Conservation (phyloP, 257 asterid species). For the Dorcoceras hygrometricum region DNA sequence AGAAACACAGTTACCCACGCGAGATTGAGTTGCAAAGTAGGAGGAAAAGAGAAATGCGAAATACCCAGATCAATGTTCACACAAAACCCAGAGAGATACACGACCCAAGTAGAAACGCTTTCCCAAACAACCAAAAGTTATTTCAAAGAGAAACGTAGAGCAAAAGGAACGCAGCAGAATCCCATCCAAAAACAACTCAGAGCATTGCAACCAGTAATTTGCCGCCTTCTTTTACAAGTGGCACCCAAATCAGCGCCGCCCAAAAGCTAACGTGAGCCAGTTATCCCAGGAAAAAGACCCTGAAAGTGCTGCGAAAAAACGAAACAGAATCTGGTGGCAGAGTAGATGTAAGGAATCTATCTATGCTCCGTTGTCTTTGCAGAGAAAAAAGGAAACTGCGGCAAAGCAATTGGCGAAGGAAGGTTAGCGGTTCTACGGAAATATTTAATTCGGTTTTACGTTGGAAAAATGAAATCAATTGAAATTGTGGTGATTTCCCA, state of each 20-base stretch:
- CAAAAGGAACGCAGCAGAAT: background rate
- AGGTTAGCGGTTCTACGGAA: too few relatives aligned
- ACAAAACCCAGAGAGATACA: background rate
- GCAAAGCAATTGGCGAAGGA: background rate
- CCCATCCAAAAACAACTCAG: background rate
- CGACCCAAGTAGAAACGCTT: background rate
- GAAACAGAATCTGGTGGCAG: too few relatives aligned
- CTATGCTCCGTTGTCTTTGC: too few relatives aligned
- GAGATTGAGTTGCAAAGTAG: constrained; percentile 1
- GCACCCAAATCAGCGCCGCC: background rate
- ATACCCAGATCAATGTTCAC: constrained; percentile 27
- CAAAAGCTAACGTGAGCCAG: background rate
- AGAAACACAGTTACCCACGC: constrained; percentile 3
- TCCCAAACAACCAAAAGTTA: constrained; percentile 4
- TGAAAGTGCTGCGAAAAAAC: too few relatives aligned
- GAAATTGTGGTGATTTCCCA: too few relatives aligned
- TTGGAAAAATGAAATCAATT: too few relatives aligned
- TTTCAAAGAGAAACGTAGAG: background rate
- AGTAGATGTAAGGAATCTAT: too few relatives aligned
- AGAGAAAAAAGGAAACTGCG: background rate
- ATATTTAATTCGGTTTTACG: too few relatives aligned
- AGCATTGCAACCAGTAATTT: constrained; percentile 12
- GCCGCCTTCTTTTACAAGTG: constrained; percentile 17
- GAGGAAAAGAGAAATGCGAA: background rate
- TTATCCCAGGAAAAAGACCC: background rate